Evolutionary conservation across 2,329 filamentous ascomycete species (phyloP).

Genomic region (Fusarium aywerte): DNA sequence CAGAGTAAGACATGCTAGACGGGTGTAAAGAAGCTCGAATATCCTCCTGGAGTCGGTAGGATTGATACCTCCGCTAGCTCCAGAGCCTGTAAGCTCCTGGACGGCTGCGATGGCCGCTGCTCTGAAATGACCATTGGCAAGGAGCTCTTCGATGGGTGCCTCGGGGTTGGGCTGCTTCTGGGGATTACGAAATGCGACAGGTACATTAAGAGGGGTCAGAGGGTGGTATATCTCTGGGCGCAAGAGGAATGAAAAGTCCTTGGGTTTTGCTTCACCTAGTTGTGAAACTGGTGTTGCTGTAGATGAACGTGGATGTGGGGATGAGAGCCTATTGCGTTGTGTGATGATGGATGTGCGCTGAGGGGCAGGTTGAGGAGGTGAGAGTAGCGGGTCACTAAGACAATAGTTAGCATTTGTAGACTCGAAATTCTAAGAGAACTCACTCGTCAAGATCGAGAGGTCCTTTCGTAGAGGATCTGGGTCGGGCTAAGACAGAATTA

Average conservation of each 20-base stretch:
- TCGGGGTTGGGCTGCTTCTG: slow-evolving; percentile 70
- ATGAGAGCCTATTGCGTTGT: slow-evolving; percentile 42
- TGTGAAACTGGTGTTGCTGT: slow-evolving; percentile 46
- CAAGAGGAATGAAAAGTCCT: slow-evolving; percentile 84
- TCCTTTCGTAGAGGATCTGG: slow-evolving; percentile 78
- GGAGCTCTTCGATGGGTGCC: slow-evolving; percentile 73
- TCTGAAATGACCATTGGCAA: slow-evolving; percentile 81
- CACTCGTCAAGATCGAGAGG: slow-evolving; percentile 83
- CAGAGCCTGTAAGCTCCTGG: slow-evolving; percentile 66
- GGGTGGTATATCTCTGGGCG: slow-evolving; percentile 86
- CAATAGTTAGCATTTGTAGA: slow-evolving; percentile 3
- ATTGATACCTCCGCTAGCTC: slow-evolving; percentile 56
- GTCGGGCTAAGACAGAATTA: slow-evolving; percentile 59
- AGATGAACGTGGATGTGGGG: slow-evolving; percentile 41
- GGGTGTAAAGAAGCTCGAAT: slow-evolving; percentile 81
- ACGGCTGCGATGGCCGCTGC: slow-evolving; percentile 77
- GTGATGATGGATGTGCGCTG: slow-evolving; percentile 22
- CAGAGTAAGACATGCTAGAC: slow-evolving; percentile 83
- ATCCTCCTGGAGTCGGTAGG: slow-evolving; percentile 72
- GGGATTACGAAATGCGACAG: slow-evolving; percentile 75
- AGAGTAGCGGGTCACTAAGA: slow-evolving; percentile 45
- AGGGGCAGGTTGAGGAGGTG: slow-evolving; percentile 47
- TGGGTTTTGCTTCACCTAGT: slow-evolving; percentile 52
- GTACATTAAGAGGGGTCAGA: slow-evolving; percentile 71
- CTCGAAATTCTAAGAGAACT: slow-evolving; percentile 46